Percentiles rank a stretch among this genome's conserved stretches.
Conservation (phyloP, 1,139 yeast species). For the Pichia sp. region DNA sequence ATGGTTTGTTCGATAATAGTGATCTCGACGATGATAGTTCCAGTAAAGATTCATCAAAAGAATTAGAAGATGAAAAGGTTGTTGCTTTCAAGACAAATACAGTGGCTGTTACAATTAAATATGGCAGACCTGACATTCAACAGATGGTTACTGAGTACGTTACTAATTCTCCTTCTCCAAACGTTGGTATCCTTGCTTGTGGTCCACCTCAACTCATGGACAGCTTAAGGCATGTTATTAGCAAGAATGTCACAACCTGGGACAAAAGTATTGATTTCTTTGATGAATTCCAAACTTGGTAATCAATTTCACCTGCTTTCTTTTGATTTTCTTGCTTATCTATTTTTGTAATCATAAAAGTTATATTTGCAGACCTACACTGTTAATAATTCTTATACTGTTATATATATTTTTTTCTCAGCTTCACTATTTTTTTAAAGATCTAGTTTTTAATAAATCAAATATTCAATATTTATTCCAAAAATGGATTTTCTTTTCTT, state of each 20-base stretch:
- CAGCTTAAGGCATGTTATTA: conserved; percentile 23
- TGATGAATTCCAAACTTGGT: conserved; percentile 23
- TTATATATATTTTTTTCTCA: no score
- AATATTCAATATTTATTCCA: no score
- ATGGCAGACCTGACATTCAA: conserved; percentile 35
- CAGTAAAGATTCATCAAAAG: no score
- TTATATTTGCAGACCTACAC: no score
- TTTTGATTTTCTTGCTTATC: background rate
- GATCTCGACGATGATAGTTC: background rate
- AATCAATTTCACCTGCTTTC: background rate
- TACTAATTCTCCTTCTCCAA: conserved; percentile 29
- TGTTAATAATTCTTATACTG: no score
- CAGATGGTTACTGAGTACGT: conserved; percentile 32
- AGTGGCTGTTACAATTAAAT: background rate
- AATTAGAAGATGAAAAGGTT: no score
- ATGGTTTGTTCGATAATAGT: background rate
- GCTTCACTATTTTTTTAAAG: no score
- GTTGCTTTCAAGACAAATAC: no score
- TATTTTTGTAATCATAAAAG: background rate
- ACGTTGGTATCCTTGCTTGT: conserved; percentile 38
- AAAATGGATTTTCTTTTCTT: no score
- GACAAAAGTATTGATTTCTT: conserved; percentile 21
- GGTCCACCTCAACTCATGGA: conserved; percentile 44
- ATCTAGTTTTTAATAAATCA: no score
- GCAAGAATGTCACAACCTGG: conserved; percentile 9